Conservation (phyloP, 768 basidiomycete genomes). For the Austroboletus eburneus region DNA sequence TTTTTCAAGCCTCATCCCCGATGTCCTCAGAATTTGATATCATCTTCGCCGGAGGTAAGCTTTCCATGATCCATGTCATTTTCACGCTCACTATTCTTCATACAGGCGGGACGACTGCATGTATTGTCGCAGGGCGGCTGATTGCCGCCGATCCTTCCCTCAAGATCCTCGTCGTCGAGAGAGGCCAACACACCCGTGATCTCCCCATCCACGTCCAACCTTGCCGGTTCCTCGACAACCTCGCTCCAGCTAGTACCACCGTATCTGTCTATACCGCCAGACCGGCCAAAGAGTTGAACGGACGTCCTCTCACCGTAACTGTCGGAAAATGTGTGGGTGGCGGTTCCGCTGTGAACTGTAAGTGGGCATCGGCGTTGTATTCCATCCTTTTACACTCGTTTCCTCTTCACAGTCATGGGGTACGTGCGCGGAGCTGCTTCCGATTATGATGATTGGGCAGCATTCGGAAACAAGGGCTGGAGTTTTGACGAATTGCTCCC, state of each 20-base stretch:
- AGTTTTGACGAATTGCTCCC: slow-evolving; percentile 23
- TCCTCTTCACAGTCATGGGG: slow-evolving; percentile 10
- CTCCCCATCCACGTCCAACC: slow-evolving; percentile 20
- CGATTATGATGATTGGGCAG: slow-evolving; percentile 28
- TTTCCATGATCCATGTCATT: background rate
- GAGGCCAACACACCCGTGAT: slow-evolving; percentile 18
- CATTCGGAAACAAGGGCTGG: slow-evolving; percentile 24
- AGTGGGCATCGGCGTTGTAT: background rate
- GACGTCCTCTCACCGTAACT: slow-evolving; percentile 10
- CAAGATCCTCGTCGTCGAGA: slow-evolving; percentile 16
- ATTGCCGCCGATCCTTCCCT: slow-evolving; percentile 22
- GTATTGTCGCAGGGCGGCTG: slow-evolving; percentile 27
- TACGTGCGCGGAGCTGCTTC: slow-evolving; percentile 23
- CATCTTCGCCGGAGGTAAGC: slow-evolving; percentile 9
- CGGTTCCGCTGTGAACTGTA: slow-evolving; percentile 40
- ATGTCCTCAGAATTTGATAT: slow-evolving; percentile 2
- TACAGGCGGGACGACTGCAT: slow-evolving; percentile 25
- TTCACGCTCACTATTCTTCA: background rate
- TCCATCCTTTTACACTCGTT: background rate
- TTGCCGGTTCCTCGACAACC: slow-evolving; percentile 13
- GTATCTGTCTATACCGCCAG: slow-evolving; percentile 8
- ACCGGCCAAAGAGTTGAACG: slow-evolving; percentile 12
- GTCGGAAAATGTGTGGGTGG: slow-evolving; percentile 46
- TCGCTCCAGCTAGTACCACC: slow-evolving; percentile 16
- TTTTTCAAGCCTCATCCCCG: background rate